A percentile compares a stretch with the other conserved stretches of the same genome.
Evolutionary conservation across 202 grass and related monocot species (phyloP).

Genomic region (Zizania palustris): DNA sequence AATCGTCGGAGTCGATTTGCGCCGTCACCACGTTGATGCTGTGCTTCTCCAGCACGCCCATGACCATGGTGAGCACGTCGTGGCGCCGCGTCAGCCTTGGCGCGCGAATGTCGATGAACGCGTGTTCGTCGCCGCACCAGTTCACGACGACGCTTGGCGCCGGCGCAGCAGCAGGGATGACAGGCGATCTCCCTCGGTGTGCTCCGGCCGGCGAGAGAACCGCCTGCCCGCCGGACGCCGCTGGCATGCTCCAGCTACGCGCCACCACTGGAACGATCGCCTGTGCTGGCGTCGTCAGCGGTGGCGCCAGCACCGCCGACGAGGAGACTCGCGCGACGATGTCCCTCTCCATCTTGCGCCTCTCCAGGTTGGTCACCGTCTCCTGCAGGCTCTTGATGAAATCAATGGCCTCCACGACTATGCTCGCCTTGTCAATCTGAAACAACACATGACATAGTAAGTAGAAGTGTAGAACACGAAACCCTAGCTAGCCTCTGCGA

Average conservation of each 20-base stretch:
- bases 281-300: not conserved
- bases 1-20: constrained; percentile 36
- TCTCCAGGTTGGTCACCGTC: constrained; percentile 46
- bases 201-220: too few relatives aligned
- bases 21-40: constrained; percentile 56
- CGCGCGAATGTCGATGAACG: constrained; percentile 49
- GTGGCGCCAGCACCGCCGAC: not conserved
- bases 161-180: too few relatives aligned
- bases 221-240: not conserved
- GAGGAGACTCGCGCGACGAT: constrained; percentile 1
- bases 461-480: not conserved
- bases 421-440: constrained; percentile 64
- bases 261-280: not conserved
- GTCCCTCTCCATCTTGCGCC: constrained; percentile 45
- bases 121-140: constrained; percentile 37
- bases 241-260: not conserved
- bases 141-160: constrained; percentile 52
- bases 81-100: constrained; percentile 4
- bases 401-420: constrained; percentile 56
- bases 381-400: constrained; percentile 65
- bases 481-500: not conserved
- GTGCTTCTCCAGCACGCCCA: constrained; percentile 62
- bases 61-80: constrained; percentile 40
- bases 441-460: not conserved
- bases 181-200: too few relatives aligned